phyloP scores from a whole-genome alignment of 192 early-diverging fungal genomes.

The Linnemannia exigua region DNA sequence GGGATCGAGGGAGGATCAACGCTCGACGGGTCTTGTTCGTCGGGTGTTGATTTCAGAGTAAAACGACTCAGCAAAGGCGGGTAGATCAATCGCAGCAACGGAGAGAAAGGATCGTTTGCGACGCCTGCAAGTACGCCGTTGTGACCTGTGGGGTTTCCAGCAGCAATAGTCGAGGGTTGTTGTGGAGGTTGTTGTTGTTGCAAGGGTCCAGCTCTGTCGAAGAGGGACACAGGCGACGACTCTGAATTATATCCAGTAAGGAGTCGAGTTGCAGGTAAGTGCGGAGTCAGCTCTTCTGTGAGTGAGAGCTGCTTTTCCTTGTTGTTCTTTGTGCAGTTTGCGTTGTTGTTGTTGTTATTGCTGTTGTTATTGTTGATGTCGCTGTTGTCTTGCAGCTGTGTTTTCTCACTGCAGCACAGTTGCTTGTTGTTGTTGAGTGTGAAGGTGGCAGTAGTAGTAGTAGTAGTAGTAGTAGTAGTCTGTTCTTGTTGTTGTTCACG shows the following conservation, averaged over 20 bases:
- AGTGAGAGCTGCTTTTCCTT: neutral
- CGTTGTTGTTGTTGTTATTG: neutral
- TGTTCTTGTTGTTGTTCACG: slow-evolving; percentile 14
- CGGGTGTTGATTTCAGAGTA: neutral
- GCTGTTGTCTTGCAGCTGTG: neutral
- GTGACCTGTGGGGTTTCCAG: slow-evolving; percentile 14
- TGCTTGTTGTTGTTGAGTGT: neutral
- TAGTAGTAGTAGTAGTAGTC: neutral
- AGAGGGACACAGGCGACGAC: neutral
- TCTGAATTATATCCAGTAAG: neutral
- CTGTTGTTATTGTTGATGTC: neutral
- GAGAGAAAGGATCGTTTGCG: slow-evolving; percentile 24
- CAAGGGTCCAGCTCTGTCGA: neutral
- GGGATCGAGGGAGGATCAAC: slow-evolving; percentile 4
- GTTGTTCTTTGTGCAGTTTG: neutral
- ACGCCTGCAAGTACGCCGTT: slow-evolving; percentile 17
- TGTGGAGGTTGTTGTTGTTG: neutral
- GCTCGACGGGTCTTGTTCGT: slow-evolving; percentile 6
- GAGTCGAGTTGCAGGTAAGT: neutral
- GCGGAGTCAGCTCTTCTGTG: neutral
- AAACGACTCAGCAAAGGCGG: neutral
- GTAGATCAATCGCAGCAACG: slow-evolving; percentile 35
- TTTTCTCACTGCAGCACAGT: neutral
- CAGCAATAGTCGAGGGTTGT: neutral
- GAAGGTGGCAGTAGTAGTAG: neutral